Percentiles rank a stretch among this genome's conserved stretches.
phyloP scores from a whole-genome alignment of 2,329 filamentous ascomycete genomes.

The Alternaria triticina region DNA sequence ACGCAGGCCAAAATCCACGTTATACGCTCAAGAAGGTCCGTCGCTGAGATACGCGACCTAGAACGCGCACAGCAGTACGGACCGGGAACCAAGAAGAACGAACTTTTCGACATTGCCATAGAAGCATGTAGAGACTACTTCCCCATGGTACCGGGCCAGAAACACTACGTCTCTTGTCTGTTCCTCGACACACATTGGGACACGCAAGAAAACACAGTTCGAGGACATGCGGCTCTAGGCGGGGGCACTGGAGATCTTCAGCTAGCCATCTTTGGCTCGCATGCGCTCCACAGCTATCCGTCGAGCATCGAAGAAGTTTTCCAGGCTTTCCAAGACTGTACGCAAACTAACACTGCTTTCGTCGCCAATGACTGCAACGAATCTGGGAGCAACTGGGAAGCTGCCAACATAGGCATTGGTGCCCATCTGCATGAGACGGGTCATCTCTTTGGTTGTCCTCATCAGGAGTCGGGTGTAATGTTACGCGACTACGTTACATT shows the following conservation, averaged over 20 bases:
- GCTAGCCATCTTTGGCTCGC: slow-evolving; percentile 89
- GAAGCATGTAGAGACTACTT: slow-evolving; percentile 83
- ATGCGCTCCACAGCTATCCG: slow-evolving; percentile 90
- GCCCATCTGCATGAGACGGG: slow-evolving; percentile 91
- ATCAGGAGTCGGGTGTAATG: slow-evolving; percentile 93
- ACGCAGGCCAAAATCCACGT: slow-evolving; percentile 92
- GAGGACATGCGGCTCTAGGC: slow-evolving; percentile 84
- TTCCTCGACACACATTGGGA: slow-evolving; percentile 93
- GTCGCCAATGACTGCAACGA: slow-evolving; percentile 88
- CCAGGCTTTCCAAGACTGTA: slow-evolving; percentile 88
- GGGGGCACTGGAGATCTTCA: slow-evolving; percentile 75
- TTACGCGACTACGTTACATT: slow-evolving; percentile 83
- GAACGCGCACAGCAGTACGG: slow-evolving; percentile 79
- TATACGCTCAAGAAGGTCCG: slow-evolving; percentile 80
- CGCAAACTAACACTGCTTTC: slow-evolving; percentile 78
- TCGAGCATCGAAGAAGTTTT: slow-evolving; percentile 87
- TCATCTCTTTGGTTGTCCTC: slow-evolving; percentile 87
- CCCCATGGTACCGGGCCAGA: slow-evolving; percentile 74
- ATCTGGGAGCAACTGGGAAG: slow-evolving; percentile 90
- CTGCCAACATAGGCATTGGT: slow-evolving; percentile 92
- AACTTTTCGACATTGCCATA: slow-evolving; percentile 76
- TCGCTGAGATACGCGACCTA: slow-evolving; percentile 80
- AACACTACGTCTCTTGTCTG: slow-evolving; percentile 85
- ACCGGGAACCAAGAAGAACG: slow-evolving; percentile 71
- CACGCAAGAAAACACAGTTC: slow-evolving; percentile 69